Evolutionary conservation across 805 yeast species (phyloP), one percentile per base, ranked within the genome.

Genomic region (Candida sonorensis): DNA sequence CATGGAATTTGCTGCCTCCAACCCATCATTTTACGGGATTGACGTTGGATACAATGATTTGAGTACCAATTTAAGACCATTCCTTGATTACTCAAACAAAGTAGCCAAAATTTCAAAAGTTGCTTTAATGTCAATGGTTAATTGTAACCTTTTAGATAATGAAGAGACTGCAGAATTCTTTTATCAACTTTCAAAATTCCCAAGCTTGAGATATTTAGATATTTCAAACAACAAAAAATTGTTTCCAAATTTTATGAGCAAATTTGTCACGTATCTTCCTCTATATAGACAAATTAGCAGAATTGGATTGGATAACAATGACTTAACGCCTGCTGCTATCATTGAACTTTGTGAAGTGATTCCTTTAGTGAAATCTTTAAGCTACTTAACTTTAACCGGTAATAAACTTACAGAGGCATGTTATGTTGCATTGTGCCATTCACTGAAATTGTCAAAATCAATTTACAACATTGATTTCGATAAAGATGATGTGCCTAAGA

Each of bases 11-110:
- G 53, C 81, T 34, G 47, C 61, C 31, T 53, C 45, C 38, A 55
- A 56, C 53, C 48, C 60, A 45, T 60, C 49, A 17, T 68, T 77
- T 5, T 51, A 75, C 41, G 96, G 96, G 4, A 55, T 88, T 5
- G 96, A 87, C 61, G 47, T 88, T 14, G 94, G 94, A 3, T 88
- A 80, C 49, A 88, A 88, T 51, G 88, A 84, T 51, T 57, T 81
- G 23, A 65, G 66, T 1, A 35, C 46, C 5, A 48, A 51, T 3
- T 36, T 69, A 31, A 54, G 51, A 19, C 64, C 66, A 9, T 50
- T 71, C 16, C 48, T 63, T 26, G 67, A 66, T 2, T 53, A 50
- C 35, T 41, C 55, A 1, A 40, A 41, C 6, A 27, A 23, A 6
- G 22, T 30, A 13, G 35, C 36, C 4, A 23, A 26, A 10, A 33